Evolutionary conservation across 441 rosid genomes (phyloP), one percentile per base, ranked within the genome.

Genomic region (Euphorbia celastroides): DNA sequence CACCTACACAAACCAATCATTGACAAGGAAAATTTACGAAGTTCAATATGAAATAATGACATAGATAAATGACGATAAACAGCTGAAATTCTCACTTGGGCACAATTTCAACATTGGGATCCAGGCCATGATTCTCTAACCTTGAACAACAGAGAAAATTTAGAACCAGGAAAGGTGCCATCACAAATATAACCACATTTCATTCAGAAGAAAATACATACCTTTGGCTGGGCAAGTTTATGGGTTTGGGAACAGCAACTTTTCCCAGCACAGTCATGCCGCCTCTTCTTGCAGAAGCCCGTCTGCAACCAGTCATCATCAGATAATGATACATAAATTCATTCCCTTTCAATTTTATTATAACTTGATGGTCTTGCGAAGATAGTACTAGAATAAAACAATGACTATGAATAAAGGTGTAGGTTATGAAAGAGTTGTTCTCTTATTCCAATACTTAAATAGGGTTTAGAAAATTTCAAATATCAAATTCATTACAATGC

Each of bases 211-310:
- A 48, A 57, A 77, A 70, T 57, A 68, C 60, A 70, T 85, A 92
- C 99, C 93, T 89, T 78, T 92, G 99, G 78, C 99, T 96, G 25
- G 99, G 99, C 74, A 96, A 79, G 75, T 96, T 96, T 68, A 96
- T 90, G 28, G 99, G 99, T 79, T 90, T 96, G 5, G 99, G 99
- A 78, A 93, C 98, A 67, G 89, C 83, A 65, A 95, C 92, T 78
- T 95, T 95, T 67, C 99, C 99, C 78, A 95, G 71, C 56, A 85
- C 84, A 64, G 90, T 89, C 99, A 92, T 89, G 68, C 92, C 89
- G 67, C 93, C 81, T 85, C 96, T 86, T 83, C 95, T 85, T 77
- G 85, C 70, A 78, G 97, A 68, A 74, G 87, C 82, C 97, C 94
- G 85, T 84, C 98, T 92, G 83, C 77, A 70, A 68, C 57, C 62